A percentile compares a stretch with the other conserved stretches of the same genome.
These are phyloP conservation scores for Solanum hybrid DNA, from an alignment of 305 asterid genomes.

Conservation along the genomic window DNA sequence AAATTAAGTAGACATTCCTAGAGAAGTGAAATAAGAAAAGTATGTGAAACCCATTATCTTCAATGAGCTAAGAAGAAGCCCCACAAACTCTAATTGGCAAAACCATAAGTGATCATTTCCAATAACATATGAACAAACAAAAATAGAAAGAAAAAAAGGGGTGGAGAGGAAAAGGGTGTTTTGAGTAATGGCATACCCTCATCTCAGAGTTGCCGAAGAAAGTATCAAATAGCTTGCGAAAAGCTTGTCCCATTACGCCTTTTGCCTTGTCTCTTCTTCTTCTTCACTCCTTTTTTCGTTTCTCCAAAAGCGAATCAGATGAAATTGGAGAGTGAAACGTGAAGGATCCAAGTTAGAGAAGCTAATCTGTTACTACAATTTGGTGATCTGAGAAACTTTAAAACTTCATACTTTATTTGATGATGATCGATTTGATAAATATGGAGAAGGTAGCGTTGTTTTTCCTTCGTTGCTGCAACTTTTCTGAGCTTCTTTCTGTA, in stretches of 20 bases:
- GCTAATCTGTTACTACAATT: not conserved
- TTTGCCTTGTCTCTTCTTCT: not conserved
- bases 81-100: not conserved
- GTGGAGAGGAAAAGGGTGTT: not conserved
- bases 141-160: not conserved
- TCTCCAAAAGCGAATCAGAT: not conserved
- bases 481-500: not conserved
- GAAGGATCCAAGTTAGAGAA: not conserved
- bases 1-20: not conserved
- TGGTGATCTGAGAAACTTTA: not conserved
- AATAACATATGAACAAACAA: not conserved
- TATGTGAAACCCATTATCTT: not conserved
- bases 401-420: not conserved
- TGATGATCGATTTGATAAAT: not conserved
- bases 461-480: not conserved
- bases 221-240: constrained; percentile 19
- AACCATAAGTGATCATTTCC: not conserved
- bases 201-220: constrained; percentile 20
- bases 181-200: constrained; percentile 4
- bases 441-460: not conserved
- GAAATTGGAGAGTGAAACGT: not conserved
- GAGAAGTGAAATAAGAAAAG: not conserved
- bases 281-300: not conserved
- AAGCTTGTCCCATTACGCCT: constrained; percentile 20
- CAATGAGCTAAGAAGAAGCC: not conserved